Base-by-base conservation (phyloP, 2,329 filamentous ascomycete species). In the Davidsoniella virescens region DNA sequence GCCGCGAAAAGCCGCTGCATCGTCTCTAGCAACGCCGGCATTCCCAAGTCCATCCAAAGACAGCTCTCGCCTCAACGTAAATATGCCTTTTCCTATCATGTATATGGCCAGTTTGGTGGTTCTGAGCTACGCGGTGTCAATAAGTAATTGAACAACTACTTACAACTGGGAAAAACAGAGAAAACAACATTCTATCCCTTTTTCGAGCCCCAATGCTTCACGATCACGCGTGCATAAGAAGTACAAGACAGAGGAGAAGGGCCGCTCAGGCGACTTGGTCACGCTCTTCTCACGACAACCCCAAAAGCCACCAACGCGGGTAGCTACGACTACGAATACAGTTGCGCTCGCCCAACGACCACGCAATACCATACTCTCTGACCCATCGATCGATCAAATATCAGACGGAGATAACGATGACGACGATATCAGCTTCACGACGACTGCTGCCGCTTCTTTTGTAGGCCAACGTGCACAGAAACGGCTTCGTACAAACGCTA, bases 211-310 rank as follows among this genome's bases (percentile, higher is more conserved):
- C 0, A 63, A 68, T 51, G 70, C 70, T 56, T n/a, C 50, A 56
- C 59, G 50, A 64, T 55, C 56, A 41, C 63, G 57, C 64, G 58
- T 54, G 59, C 63, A 20, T 29, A 67, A 65, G 52, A 74, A 70
- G 57, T 54, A 60, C n/a, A 71, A 68, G 53, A 54, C 61, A 5
- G 67, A 68, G 5, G 72, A 73, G 48, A 75, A 69, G 55, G 70
- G 68, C 4, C 75, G 71, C 54, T 72, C 71, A 5, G 75, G 68
- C 3, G 72, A 81, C 56, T 65, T 82, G 12, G 67, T 71, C 57
- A 69, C 73, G 0, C 66, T 81, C 16, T 82, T 82, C 56, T 78
- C 76, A 16, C 78, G 70, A 46, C 78, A 82, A 59, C 71, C 71
- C 6, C 72, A 78, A 55, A 69, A 67, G 38, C 67, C 66, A 65